Percentiles rank a stretch among this genome's conserved stretches.
phyloP scores from a whole-genome alignment of 768 basidiomycete genomes.

The Leccinum pellstonianum region DNA sequence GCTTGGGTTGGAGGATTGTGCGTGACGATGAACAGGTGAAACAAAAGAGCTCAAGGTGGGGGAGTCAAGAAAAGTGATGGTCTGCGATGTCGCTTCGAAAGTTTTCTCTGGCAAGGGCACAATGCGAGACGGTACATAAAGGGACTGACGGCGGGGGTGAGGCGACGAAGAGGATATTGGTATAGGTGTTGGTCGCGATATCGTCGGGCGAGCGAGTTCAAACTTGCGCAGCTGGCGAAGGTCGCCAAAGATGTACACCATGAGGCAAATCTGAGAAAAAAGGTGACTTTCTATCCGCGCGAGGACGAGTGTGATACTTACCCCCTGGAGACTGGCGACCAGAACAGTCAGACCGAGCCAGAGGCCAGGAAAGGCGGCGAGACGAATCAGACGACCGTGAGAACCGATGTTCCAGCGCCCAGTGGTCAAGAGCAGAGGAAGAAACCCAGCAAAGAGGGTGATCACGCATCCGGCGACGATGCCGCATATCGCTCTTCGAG shows the following conservation, averaged over 20 bases:
- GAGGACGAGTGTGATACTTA: slow-evolving; percentile 30
- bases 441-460: slow-evolving; percentile 44
- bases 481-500: slow-evolving; percentile 65
- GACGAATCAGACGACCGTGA: slow-evolving; percentile 50
- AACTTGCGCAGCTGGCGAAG: slow-evolving; percentile 75
- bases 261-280: slow-evolving; percentile 51
- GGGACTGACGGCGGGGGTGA: neutral
- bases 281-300: neutral
- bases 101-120: slow-evolving; percentile 8
- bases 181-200: slow-evolving; percentile 42
- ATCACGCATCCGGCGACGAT: slow-evolving; percentile 59
- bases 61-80: slow-evolving; percentile 14
- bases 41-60: slow-evolving; percentile 7
- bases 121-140: slow-evolving; percentile 10
- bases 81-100: neutral
- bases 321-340: slow-evolving; percentile 63
- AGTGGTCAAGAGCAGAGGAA: slow-evolving; percentile 50
- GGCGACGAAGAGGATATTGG: slow-evolving; percentile 9
- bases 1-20: slow-evolving; percentile 12
- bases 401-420: slow-evolving; percentile 35
- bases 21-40: neutral
- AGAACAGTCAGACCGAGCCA: slow-evolving; percentile 68
- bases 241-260: slow-evolving; percentile 79
- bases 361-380: slow-evolving; percentile 62
- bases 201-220: slow-evolving; percentile 68